These are phyloP conservation scores for Diplodia intermedia DNA, from an alignment of 2,329 filamentous ascomycete species.

Conservation along the genomic window DNA sequence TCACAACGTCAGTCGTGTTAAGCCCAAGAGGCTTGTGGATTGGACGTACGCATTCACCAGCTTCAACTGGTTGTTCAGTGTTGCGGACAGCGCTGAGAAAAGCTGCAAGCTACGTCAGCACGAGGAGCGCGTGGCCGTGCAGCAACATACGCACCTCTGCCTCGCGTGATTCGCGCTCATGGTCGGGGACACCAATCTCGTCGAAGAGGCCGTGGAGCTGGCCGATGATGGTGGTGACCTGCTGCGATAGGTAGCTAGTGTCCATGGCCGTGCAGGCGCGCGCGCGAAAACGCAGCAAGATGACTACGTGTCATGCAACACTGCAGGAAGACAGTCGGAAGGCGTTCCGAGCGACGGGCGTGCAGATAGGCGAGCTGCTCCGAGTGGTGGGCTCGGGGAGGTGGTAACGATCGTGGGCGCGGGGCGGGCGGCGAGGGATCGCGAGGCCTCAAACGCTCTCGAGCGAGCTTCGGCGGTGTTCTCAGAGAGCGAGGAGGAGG, in stretches of 20 bases:
- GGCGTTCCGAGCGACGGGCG: constrained; percentile 10
- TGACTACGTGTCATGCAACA: constrained; percentile 25
- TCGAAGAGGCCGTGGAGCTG: constrained; percentile 95
- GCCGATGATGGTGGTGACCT: constrained; percentile 91
- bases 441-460: constrained; percentile 1
- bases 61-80: constrained; percentile 87
- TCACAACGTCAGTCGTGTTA: constrained; percentile 30
- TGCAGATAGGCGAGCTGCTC: constrained; percentile 21
- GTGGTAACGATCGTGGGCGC: constrained; percentile 19
- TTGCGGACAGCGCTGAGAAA: constrained; percentile 89
- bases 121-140: neutral
- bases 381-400: neutral
- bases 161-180: constrained; percentile 90
- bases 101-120: constrained; percentile 63
- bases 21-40: neutral
- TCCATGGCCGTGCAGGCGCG: constrained; percentile 66
- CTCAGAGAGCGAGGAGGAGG: constrained; percentile 15
- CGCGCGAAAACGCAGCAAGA: constrained; percentile 15
- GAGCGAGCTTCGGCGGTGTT: constrained; percentile 1
- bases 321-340: constrained; percentile 14
- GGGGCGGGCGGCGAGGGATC: neutral
- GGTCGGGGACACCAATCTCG: constrained; percentile 92
- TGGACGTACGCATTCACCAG: constrained; percentile 70
- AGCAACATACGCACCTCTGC: constrained; percentile 71
- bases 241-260: constrained; percentile 89